phyloP scores from a whole-genome alignment of 805 yeast genomes.

The Yamadazyma laniorum region DNA sequence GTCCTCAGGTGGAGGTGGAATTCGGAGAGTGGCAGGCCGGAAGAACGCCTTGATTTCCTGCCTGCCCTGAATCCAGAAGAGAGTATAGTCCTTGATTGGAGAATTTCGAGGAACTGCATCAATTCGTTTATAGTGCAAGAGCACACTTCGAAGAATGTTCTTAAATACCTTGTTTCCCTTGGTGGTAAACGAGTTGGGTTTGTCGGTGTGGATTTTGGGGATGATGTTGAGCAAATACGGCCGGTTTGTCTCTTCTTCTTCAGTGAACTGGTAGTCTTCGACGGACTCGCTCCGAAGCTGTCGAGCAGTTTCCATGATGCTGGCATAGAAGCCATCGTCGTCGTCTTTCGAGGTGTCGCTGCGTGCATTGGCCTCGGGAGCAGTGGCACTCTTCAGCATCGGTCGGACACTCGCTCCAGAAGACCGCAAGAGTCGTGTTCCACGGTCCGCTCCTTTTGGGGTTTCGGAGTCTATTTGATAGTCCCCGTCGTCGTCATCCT shows the following conservation, averaged over 20 bases:
- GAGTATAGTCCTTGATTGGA: constrained; percentile 15
- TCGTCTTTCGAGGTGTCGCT: too few relatives aligned
- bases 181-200: constrained; percentile 20
- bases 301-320: constrained; percentile 1
- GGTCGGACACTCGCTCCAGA: too few relatives aligned
- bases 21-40: constrained; percentile 40
- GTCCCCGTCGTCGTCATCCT: too few relatives aligned
- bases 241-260: constrained; percentile 26
- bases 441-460: too few relatives aligned
- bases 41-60: constrained; percentile 37
- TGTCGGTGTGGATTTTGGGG: constrained; percentile 23
- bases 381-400: too few relatives aligned
- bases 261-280: constrained; percentile 21
- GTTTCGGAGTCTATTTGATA: too few relatives aligned
- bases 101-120: constrained; percentile 11
- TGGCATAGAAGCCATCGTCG: constrained; percentile 8
- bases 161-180: constrained; percentile 29
- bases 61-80: constrained; percentile 42
- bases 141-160: constrained; percentile 20
- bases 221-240: constrained; percentile 27
- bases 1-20: constrained; percentile 21
- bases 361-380: too few relatives aligned
- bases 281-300: constrained; percentile 3
- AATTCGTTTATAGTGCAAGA: constrained; percentile 14
- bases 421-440: too few relatives aligned